Evolutionary conservation across 352 stramenopile genomes (phyloP), one percentile per base, ranked within the genome.

Genomic region (Plasmopara muralis): DNA sequence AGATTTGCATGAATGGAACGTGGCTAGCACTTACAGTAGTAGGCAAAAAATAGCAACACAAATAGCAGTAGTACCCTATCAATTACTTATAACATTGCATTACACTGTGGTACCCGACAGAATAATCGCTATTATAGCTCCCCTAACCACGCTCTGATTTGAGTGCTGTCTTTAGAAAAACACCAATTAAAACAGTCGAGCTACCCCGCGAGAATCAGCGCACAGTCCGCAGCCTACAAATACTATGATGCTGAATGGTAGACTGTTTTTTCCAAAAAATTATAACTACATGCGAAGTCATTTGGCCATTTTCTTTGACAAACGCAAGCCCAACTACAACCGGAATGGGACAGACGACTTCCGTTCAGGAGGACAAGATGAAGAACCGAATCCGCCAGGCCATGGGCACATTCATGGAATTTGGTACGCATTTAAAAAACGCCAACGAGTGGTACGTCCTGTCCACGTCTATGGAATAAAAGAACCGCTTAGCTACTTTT

Each of bases 341-440:
- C 30, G 41, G 14, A 9, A 90, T 90, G 79, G 79, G 79, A 10
- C 79, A 90, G 53, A 72, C 68, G n/a, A 74, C 67, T 9, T 87
- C 79, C 9, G 67, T 76, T 18, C 69, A 83, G 28, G 79, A 90
- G 50, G 75, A 86, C 53, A 75, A 77, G 53, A 87, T 87, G 74
- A 72, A 81, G 60, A 83, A 85, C 50, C 79, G 79, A 45, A 71
- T 86, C 9, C 58, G 68, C 35, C 72, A 82, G 57, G 73, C 57
- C 50, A 90, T 90, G 62, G 73, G 76, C 50, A 79, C 72, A 12
- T 87, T 86, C 62, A 56, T 74, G 48, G 79, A 90, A 53, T 82
- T 90, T 53, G 76, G 73, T 20, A 65, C 64, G 35, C 79, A 90
- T 64, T 55, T 90, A 44, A 66, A 81, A 53, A 77, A 85, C 44